Evolutionary conservation across 495 filamentous ascomycete species (phyloP), one percentile per base, ranked within the genome.

Genomic region (Podospora didyma): DNA sequence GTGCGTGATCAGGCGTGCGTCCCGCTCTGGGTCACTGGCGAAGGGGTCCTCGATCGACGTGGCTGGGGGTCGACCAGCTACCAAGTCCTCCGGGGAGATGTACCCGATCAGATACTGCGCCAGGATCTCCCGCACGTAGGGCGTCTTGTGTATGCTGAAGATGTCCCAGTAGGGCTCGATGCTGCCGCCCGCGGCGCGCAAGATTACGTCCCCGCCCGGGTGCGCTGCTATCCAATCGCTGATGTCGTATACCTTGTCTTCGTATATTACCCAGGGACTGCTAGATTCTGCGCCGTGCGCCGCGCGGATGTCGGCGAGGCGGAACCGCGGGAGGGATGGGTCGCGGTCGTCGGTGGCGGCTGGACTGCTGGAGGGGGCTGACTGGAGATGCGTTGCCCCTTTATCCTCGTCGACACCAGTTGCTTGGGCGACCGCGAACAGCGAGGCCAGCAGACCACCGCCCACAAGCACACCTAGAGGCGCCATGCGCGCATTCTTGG

Each of bases 101-200:
- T 68, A 73, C 28, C 82, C 82, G 22, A 86, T 77, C 16, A 75
- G 67, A 56, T 78, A 85, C 49, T 77, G 71, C 16, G 81, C 69
- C 2, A 86, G 70, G 14, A 84, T 81, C 48, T 86, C 81, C 17
- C 75, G 75, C 6, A 84, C 82, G 22, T 84, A 74, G 9, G 76
- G 68, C 24, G 75, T 65, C 62, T 84, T 80, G 63, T 86, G 82
- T 46, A 86, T 84, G 42, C 74, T 73, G 49, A 86, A 85, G 46
- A 86, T 84, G 35, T 85, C 69, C 82, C 82, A 86, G 65, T 85
- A 86, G 1, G 78, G 82, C 46, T 86, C 82, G 23, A 85, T 73
- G 51, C 69, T 73, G 39, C 75, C 78, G 19, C 82, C 82, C 2
- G 75, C 79, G 2, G 82, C 82, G 16, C 79, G 75, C 12, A 84